Conservation (phyloP, 2,329 filamentous ascomycete species). For the Knufia fluminis region DNA sequence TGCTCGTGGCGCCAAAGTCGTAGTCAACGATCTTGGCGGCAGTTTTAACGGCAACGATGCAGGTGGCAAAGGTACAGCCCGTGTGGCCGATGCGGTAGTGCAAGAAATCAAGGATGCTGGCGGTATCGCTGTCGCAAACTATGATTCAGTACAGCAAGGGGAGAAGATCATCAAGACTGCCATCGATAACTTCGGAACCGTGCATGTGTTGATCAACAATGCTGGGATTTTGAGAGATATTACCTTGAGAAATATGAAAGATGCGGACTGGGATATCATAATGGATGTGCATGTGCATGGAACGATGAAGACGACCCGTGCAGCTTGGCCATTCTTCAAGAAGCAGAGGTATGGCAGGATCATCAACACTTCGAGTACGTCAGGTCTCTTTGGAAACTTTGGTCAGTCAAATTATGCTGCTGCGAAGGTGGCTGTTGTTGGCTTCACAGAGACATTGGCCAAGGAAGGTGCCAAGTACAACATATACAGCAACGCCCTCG, state of each 20-base stretch:
- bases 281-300: conserved; percentile 87
- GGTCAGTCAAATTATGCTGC: conserved; percentile 95
- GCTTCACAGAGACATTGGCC: conserved; percentile 92
- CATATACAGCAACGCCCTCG: conserved; percentile 87
- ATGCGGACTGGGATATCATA: conserved; percentile 91
- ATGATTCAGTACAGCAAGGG: conserved; percentile 72
- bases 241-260: conserved; percentile 97
- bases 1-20: conserved; percentile 81
- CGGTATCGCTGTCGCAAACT: conserved; percentile 94
- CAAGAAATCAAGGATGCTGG: conserved; percentile 60
- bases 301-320: conserved; percentile 86
- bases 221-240: conserved; percentile 61
- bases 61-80: conserved; percentile 60
- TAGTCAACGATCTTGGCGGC: conserved; percentile 90
- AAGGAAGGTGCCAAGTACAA: conserved; percentile 98
- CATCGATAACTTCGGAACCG: conserved; percentile 15
- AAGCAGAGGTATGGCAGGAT: conserved; percentile 97
- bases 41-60: conserved; percentile 87
- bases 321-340: conserved; percentile 93
- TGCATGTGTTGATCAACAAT: conserved; percentile 23
- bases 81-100: conserved; percentile 49
- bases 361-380: conserved; percentile 91
- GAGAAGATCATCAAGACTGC: conserved; percentile 57
- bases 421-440: conserved; percentile 87
- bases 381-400: conserved; percentile 89